Percentiles rank a stretch among this genome's conserved stretches.
Evolutionary conservation across 495 filamentous ascomycete species (phyloP).

Genomic region (Daldinia concentrica): DNA sequence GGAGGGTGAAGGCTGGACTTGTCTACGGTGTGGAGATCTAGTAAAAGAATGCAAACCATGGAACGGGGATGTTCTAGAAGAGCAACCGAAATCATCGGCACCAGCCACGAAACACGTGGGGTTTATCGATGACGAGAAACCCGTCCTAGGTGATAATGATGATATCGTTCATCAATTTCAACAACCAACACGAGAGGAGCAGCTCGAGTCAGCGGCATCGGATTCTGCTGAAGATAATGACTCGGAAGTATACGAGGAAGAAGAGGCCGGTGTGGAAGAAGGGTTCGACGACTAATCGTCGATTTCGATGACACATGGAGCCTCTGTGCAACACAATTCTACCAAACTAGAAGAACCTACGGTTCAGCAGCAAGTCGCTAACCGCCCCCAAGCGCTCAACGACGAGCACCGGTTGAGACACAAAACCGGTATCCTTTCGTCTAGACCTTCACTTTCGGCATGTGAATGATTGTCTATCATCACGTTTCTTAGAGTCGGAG

Average conservation of each 20-base stretch:
- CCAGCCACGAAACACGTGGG: slow-evolving; percentile 72
- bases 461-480: slow-evolving; percentile 1
- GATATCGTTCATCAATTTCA: slow-evolving; percentile 13
- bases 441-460: background rate
- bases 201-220: slow-evolving; percentile 18
- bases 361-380: background rate
- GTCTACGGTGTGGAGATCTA: slow-evolving; percentile 85
- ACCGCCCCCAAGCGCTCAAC: background rate
- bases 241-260: slow-evolving; percentile 57
- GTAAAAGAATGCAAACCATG: slow-evolving; percentile 93
- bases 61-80: slow-evolving; percentile 82
- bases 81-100: slow-evolving; percentile 59
- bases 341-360: background rate
- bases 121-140: slow-evolving; percentile 67
- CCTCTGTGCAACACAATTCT: background rate
- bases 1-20: slow-evolving; percentile 96
- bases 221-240: slow-evolving; percentile 45
- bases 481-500: slow-evolving; percentile 10
- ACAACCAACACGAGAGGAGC: slow-evolving; percentile 19
- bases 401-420: background rate
- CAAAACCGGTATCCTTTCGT: background rate
- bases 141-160: slow-evolving; percentile 36
- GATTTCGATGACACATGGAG: background rate
- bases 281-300: slow-evolving; percentile 46
- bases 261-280: slow-evolving; percentile 54